These are phyloP conservation scores for Zelopaecilomyces penicillatus DNA, from an alignment of 2,329 filamentous ascomycete species.

Conservation along the genomic window DNA sequence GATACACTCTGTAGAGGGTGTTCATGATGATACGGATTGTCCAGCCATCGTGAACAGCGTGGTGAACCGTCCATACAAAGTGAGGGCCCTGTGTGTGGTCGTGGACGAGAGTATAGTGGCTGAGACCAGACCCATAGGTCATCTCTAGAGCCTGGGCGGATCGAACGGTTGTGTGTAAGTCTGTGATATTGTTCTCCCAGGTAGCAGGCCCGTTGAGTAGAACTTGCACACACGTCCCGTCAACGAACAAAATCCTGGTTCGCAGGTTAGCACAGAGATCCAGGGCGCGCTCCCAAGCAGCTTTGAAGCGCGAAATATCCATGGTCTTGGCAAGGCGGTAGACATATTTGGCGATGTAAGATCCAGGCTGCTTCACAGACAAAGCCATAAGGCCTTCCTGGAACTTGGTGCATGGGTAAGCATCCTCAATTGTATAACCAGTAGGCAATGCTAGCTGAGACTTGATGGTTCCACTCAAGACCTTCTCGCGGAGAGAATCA, in stretches of 20 bases:
- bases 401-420: constrained; percentile 28
- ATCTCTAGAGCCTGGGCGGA: neutral
- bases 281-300: constrained; percentile 16
- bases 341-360: constrained; percentile 12
- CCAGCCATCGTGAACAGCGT: constrained; percentile 22
- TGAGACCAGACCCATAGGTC: constrained; percentile 4
- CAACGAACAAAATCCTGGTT: constrained; percentile 6
- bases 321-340: constrained; percentile 21
- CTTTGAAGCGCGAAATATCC: constrained; percentile 17
- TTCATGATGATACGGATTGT: constrained; percentile 13
- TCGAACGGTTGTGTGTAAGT: neutral
- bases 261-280: constrained; percentile 3
- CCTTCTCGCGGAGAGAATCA: neutral
- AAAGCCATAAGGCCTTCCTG: constrained; percentile 30
- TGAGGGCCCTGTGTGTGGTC: neutral
- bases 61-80: constrained; percentile 19
- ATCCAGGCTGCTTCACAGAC: constrained; percentile 19
- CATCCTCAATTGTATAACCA: constrained; percentile 7
- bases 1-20: constrained; percentile 7
- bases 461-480: neutral
- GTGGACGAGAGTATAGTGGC: neutral
- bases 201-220: constrained; percentile 8
- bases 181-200: neutral
- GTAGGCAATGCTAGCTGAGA: neutral
- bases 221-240: constrained; percentile 8